Evolutionary conservation across 2,329 filamentous ascomycete genomes (phyloP).

Genomic region (Ophiostoma sp.): DNA sequence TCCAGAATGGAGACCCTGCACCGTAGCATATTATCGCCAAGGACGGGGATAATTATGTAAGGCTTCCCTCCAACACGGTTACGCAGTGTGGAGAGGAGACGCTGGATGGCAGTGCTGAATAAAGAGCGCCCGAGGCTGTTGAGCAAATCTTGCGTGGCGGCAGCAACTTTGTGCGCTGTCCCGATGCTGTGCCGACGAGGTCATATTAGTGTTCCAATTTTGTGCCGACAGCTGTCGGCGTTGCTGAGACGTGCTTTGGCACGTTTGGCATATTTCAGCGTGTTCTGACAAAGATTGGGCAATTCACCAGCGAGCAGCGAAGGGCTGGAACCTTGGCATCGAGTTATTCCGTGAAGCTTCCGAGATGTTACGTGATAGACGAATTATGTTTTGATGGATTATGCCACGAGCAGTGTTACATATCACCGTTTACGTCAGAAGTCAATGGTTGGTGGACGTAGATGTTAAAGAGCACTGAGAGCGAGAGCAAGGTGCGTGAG

Average conservation of each 20-base stretch:
- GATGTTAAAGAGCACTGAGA: background rate
- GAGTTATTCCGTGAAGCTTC: background rate
- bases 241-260: background rate
- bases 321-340: background rate
- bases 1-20: too few relatives aligned
- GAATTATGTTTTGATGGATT: background rate
- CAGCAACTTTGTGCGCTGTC: constrained; percentile 2
- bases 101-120: background rate
- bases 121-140: background rate
- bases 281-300: background rate
- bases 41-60: background rate
- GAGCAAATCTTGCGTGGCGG: background rate
- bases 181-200: too few relatives aligned
- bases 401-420: background rate
- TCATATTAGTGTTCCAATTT: background rate
- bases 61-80: background rate
- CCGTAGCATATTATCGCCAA: background rate
- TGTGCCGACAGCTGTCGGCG: background rate
- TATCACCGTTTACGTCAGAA: background rate
- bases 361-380: background rate
- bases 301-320: background rate
- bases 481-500: too few relatives aligned
- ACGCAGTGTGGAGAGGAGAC: background rate
- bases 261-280: background rate
- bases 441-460: background rate